These are phyloP conservation scores for Phyllosticta capitalensis DNA, from an alignment of 2,329 filamentous ascomycete species.

Conservation along the genomic window DNA sequence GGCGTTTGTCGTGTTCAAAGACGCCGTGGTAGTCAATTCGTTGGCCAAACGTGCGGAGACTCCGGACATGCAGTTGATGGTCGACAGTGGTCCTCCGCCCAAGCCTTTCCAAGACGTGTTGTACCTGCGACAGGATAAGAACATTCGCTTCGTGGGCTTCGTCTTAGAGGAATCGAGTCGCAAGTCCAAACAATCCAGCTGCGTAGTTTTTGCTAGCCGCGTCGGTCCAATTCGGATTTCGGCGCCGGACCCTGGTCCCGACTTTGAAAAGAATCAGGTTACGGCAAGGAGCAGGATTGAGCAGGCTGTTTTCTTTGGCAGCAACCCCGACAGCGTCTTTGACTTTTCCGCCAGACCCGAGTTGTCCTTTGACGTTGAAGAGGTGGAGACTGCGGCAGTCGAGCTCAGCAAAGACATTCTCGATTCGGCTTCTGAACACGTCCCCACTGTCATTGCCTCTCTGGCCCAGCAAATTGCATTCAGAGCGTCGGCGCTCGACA, in stretches of 20 bases:
- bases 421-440: constrained; percentile 55
- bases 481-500: constrained; percentile 62
- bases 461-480: constrained; percentile 72
- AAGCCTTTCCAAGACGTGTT: constrained; percentile 77
- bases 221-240: constrained; percentile 49
- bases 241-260: constrained; percentile 41
- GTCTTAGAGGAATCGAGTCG: constrained; percentile 36
- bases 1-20: constrained; percentile 72
- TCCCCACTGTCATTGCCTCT: constrained; percentile 43
- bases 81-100: constrained; percentile 21
- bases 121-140: constrained; percentile 54
- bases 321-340: constrained; percentile 74
- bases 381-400: constrained; percentile 68
- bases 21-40: constrained; percentile 68
- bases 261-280: constrained; percentile 40
- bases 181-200: constrained; percentile 30
- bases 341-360: constrained; percentile 64
- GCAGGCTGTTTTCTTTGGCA: constrained; percentile 88
- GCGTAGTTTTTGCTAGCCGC: constrained; percentile 46
- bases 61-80: constrained; percentile 65
- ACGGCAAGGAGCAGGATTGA: constrained; percentile 85
- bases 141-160: constrained; percentile 41
- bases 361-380: constrained; percentile 55
- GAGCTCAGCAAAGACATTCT: constrained; percentile 74
- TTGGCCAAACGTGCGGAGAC: constrained; percentile 58